phyloP scores from a whole-genome alignment of 2,329 filamentous ascomycete genomes.

The Talaromyces sp. region DNA sequence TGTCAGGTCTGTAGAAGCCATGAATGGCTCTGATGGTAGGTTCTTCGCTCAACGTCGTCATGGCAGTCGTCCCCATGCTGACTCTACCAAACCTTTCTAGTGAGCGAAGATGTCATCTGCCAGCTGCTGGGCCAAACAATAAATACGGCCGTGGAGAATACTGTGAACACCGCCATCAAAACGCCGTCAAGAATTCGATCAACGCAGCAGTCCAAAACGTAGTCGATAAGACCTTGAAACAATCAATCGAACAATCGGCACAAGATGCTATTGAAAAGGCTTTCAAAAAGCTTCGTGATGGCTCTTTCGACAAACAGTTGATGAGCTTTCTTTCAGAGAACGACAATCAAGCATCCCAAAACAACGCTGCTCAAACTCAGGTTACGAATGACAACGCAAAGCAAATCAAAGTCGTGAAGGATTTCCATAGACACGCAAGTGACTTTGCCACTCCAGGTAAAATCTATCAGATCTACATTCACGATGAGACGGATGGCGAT shows the following conservation, averaged over 20 bases:
- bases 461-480: background rate
- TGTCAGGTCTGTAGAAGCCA: background rate
- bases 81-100: background rate
- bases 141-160: background rate
- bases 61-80: background rate
- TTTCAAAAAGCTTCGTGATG: background rate
- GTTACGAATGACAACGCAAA: background rate
- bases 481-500: background rate
- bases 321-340: background rate
- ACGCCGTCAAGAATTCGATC: background rate
- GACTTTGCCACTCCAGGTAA: background rate
- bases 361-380: background rate
- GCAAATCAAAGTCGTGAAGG: background rate
- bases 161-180: background rate
- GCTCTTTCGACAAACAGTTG: background rate
- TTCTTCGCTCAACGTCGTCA: too few species aligned
- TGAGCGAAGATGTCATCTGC: background rate
- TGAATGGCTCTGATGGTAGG: background rate
- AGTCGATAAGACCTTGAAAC: background rate
- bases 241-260: background rate
- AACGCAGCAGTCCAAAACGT: background rate
- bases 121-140: background rate
- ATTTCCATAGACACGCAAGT: background rate
- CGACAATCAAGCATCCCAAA: background rate
- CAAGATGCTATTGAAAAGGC: background rate